phyloP scores from a whole-genome alignment of 2,329 filamentous ascomycete species.

The Exophiala xenobiotica region DNA sequence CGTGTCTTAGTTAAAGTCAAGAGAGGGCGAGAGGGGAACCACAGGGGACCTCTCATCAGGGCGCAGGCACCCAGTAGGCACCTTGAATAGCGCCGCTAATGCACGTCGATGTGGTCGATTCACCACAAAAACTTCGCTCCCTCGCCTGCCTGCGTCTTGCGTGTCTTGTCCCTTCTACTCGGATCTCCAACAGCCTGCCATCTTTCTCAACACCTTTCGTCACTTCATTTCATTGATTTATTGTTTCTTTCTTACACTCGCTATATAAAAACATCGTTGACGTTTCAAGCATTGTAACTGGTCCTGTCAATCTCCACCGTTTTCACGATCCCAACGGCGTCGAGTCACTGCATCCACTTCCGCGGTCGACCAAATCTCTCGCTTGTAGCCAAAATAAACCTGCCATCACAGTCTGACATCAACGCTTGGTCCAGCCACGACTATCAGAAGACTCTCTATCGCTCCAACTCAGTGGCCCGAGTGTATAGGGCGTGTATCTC shows the following conservation, averaged over 20 bases:
- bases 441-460: no score
- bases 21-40: no score
- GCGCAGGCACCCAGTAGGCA: no score
- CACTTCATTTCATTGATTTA: not conserved
- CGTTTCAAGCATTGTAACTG: no score
- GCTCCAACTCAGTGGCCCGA: not conserved
- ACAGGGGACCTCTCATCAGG: no score
- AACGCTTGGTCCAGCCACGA: conserved; percentile 15
- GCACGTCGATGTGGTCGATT: no score
- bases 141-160: not conserved
- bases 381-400: conserved; percentile 6
- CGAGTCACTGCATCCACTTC: not conserved
- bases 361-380: conserved; percentile 1
- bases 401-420: conserved; percentile 11
- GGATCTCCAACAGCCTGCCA: not conserved
- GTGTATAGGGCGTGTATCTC: not conserved
- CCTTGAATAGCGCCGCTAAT: no score
- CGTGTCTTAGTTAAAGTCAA: conserved; percentile 1
- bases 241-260: not conserved
- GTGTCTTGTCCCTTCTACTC: conserved; percentile 1
- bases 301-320: not conserved
- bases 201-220: not conserved
- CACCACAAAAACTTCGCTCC: not conserved
- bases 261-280: no score
- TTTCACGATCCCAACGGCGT: not conserved